Conservation (phyloP, 2,329 filamentous ascomycete genomes). For the Tolypocladium nubicola region DNA sequence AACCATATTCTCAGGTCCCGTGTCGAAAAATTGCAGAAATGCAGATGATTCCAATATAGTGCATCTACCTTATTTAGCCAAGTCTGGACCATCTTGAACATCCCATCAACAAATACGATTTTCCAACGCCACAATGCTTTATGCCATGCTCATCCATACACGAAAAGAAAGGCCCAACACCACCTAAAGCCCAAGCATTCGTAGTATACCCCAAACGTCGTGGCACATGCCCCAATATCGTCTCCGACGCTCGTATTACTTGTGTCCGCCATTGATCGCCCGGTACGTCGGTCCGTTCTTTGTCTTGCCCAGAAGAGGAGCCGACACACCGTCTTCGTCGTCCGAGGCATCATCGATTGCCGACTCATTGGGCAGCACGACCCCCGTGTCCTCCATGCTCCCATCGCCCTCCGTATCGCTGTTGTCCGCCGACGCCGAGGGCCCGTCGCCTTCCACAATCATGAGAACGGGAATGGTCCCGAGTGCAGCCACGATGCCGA, state of each 20-base stretch:
- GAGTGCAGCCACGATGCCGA: conserved; percentile 52
- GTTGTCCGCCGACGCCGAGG: conserved; percentile 19
- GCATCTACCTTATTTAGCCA: not conserved
- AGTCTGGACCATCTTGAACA: not conserved
- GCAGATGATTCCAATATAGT: not conserved
- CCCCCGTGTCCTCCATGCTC: conserved; percentile 7
- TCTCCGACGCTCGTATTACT: not conserved
- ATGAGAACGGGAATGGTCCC: conserved; percentile 65
- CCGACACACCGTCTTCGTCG: conserved; percentile 5
- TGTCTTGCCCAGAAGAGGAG: conserved; percentile 9
- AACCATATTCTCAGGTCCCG: not conserved
- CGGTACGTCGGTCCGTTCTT: not conserved
- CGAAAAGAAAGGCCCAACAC: not conserved
- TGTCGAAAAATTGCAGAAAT: not conserved
- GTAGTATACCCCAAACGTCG: not conserved
- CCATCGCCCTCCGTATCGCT: conserved; percentile 22
- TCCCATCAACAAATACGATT: not conserved
- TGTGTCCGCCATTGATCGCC: not conserved
- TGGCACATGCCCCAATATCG: not conserved
- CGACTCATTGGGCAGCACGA: conserved; percentile 11
- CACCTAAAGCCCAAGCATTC: not conserved
- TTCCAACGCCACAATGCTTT: not conserved
- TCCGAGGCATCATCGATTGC: conserved; percentile 12
- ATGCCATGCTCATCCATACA: not conserved
- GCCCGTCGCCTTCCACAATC: conserved; percentile 67